Conservation (phyloP, 345 rosid genomes). For the Bretschneidera sinensis region DNA sequence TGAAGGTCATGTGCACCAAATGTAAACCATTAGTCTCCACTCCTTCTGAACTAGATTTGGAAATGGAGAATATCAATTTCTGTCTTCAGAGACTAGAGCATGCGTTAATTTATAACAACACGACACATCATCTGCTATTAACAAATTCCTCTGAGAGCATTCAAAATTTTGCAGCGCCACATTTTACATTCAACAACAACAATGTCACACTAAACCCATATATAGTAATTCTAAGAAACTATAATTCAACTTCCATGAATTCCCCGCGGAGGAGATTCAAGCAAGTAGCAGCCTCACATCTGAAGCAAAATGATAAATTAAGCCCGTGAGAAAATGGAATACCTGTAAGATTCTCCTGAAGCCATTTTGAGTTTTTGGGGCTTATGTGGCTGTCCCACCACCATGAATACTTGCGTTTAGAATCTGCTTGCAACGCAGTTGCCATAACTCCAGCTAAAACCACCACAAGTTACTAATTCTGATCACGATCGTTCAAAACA, state of each 20-base stretch:
- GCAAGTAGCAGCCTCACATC: neutral
- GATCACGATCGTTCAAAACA: neutral
- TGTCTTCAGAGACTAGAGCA: neutral
- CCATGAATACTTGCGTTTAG: slow-evolving; percentile 81
- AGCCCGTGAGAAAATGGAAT: slow-evolving; percentile 1
- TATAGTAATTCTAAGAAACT: neutral
- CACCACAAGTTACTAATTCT: slow-evolving; percentile 15
- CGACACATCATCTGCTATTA: neutral
- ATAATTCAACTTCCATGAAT: neutral
- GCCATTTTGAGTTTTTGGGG: slow-evolving; percentile 98
- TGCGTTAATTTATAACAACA: neutral
- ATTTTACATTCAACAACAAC: slow-evolving; percentile 1
- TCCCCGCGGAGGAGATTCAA: neutral
- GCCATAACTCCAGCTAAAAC: slow-evolving; percentile 44
- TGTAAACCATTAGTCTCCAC: neutral
- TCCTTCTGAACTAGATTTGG: neutral
- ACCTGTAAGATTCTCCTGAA: slow-evolving; percentile 95
- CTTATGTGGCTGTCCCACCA: slow-evolving; percentile 99
- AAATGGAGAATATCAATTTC: neutral
- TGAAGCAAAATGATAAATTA: too few relatives aligned
- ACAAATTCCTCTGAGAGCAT: neutral
- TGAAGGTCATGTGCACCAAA: neutral
- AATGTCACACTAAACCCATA: neutral
- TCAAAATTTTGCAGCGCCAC: neutral
- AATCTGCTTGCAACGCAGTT: slow-evolving; percentile 31